Percentiles rank a stretch among this genome's conserved stretches.
Evolutionary conservation across 2,329 filamentous ascomycete genomes (phyloP).

Genomic region (Colletotrichum endophyticum): DNA sequence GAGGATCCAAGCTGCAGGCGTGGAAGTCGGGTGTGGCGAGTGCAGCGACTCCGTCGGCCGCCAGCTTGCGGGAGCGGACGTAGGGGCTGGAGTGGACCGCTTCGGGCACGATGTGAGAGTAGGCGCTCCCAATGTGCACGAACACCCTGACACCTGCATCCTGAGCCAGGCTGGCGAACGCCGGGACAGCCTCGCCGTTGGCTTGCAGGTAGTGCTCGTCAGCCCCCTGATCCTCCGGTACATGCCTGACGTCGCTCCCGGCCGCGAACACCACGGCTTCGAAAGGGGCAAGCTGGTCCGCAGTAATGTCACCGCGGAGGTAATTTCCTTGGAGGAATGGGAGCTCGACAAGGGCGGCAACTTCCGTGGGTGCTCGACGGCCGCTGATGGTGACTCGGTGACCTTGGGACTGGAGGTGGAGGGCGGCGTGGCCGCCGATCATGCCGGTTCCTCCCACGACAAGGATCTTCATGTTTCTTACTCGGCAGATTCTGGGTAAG

Average conservation of each 20-base stretch:
- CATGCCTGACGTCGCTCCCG: slow-evolving; percentile 9
- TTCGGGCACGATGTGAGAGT: neutral
- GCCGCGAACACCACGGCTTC: slow-evolving; percentile 10
- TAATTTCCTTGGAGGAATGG: slow-evolving; percentile 1
- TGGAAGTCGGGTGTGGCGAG: neutral
- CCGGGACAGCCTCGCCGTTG: neutral
- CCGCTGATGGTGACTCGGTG: slow-evolving; percentile 1
- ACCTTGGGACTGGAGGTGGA: neutral
- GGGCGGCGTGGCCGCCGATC: slow-evolving; percentile 8
- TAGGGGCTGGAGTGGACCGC: neutral
- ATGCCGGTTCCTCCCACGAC: slow-evolving; percentile 5
- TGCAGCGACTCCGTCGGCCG: neutral
- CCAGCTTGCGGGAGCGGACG: slow-evolving; percentile 3
- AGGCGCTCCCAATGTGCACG: slow-evolving; percentile 5
- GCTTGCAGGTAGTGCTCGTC: neutral
- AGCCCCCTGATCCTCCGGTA: neutral
- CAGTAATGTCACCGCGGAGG: neutral
- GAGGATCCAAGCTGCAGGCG: slow-evolving; percentile 4
- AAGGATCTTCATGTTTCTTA: neutral
- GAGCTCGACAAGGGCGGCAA: neutral
- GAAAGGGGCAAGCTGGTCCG: neutral
- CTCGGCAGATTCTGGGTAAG: neutral
- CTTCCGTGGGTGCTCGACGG: neutral
- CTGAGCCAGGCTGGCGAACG: neutral
- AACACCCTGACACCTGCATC: neutral